These are phyloP conservation scores for Giardia muris DNA, from an alignment of 208 protist genomes.

Conservation along the genomic window DNA sequence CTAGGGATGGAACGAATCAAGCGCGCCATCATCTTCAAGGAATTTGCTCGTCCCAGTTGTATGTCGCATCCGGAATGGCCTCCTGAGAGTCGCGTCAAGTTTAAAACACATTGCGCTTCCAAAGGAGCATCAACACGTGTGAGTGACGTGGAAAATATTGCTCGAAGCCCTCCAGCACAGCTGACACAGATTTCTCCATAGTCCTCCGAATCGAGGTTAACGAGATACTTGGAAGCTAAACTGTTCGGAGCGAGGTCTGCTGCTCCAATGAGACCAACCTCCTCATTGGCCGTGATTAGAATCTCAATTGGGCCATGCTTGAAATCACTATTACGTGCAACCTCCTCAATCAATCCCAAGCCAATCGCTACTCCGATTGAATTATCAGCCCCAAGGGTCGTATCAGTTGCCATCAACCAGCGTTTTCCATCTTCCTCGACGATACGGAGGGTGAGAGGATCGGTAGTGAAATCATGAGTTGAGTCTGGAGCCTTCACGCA, in stretches of 20 bases:
- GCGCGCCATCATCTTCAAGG: slow-evolving; percentile 31
- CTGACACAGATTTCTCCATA: slow-evolving; percentile 26
- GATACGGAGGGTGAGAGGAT: slow-evolving; percentile 20
- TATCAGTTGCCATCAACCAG: slow-evolving; percentile 27
- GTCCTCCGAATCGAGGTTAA: slow-evolving; percentile 43
- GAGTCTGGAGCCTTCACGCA: background rate
- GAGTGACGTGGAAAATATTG: background rate
- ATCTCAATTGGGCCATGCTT: slow-evolving; percentile 19
- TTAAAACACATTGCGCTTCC: background rate
- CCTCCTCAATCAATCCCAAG: slow-evolving; percentile 9
- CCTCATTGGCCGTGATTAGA: slow-evolving; percentile 39
- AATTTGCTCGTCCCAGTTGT: slow-evolving; percentile 30
- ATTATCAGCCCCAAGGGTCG: slow-evolving; percentile 31
- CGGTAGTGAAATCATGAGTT: slow-evolving; percentile 28
- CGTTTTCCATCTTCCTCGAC: slow-evolving; percentile 3
- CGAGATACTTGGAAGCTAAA: slow-evolving; percentile 34
- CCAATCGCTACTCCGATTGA: slow-evolving; percentile 35
- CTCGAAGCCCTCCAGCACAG: slow-evolving; percentile 36
- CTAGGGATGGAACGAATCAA: background rate
- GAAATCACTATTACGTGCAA: background rate
- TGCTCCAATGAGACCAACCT: slow-evolving; percentile 38
- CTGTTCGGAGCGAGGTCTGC: background rate
- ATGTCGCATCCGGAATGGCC: slow-evolving; percentile 41
- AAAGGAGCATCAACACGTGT: background rate
- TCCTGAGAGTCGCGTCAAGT: slow-evolving; percentile 7